Evolutionary conservation across 2,329 filamentous ascomycete genomes (phyloP), one percentile per base, ranked within the genome.

Genomic region (Phaeosphaeria sp.): DNA sequence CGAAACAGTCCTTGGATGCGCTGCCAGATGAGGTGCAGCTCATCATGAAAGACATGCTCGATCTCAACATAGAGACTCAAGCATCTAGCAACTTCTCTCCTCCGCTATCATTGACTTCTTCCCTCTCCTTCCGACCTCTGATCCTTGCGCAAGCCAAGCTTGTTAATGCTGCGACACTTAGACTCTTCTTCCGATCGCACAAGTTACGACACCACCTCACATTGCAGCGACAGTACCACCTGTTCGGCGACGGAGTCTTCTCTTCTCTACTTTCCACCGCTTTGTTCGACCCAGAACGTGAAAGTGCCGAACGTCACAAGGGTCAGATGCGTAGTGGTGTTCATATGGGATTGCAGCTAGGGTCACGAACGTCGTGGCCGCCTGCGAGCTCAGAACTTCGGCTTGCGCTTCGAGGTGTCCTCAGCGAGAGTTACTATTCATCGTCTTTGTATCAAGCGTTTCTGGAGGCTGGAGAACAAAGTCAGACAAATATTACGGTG

Each of bases 361-460:
- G 91, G n/a, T 87, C 86, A 2, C 86, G 92, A 67, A 88, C 91
- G 54, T 91, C 84, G 30, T 98, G 95, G 95, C 95, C 95, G 24
- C 95, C 95, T 4, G 93, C 93, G 22, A 96, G 91, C 74, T 97
- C 93, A 0, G 95, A 98, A 74, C 80, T 99, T n/a, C 87, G 93
- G 9, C 83, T 98, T 5, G 92, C 92, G 0, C 82, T 99, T 18
- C 96, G 93, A 85, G 93, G 92, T 0, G 85, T 98, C 0, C 80
- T 98, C 6, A 84, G 86, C 1, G 93, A 97, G 63, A 91, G 87
- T 62, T 92, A 92, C 65, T 77, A 79, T 47, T 76, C 76, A 1
- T 78, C 76, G 9, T 59, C 67, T 2, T 68, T 77, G 0, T 76
- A 74, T 46, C 62, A 64, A 6, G 69, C 69, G 9, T 68, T 63